Conservation (phyloP, 257 asterid species). For the Lantana camara region DNA sequence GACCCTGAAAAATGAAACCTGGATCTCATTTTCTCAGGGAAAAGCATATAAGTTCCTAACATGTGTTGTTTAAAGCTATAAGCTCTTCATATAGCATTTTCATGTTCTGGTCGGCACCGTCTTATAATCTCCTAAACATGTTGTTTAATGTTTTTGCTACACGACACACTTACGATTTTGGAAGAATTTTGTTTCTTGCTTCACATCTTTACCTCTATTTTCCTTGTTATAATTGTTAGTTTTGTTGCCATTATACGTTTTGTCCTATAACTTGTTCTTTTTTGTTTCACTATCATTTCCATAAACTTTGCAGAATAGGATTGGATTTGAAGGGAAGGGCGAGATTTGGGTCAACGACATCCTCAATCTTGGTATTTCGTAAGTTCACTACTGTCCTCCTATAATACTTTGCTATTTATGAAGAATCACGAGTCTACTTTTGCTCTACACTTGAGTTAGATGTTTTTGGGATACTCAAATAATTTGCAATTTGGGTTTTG, state of each 20-base stretch:
- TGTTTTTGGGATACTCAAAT: neutral
- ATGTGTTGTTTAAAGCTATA: neutral
- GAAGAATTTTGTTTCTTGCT: neutral
- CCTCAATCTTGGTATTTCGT: conserved; percentile 95
- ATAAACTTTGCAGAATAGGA: conserved; percentile 72
- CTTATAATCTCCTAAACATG: neutral
- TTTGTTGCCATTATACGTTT: neutral
- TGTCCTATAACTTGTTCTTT: neutral
- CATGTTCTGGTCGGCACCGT: neutral
- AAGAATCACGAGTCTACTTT: neutral
- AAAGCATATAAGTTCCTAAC: neutral
- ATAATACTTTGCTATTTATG: neutral
- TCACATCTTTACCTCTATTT: neutral
- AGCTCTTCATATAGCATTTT: neutral
- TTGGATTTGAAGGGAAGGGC: conserved; percentile 98
- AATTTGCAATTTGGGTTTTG: too few species aligned
- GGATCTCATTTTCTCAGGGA: conserved; percentile 4
- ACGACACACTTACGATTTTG: too few species aligned
- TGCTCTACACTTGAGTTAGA: too few species aligned
- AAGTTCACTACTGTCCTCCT: conserved; percentile 38
- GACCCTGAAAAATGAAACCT: neutral
- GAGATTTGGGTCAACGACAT: conserved; percentile 93
- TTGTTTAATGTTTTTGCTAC: neutral
- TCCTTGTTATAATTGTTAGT: neutral
- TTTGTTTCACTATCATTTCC: conserved; percentile 6